Base-by-base conservation (phyloP, 2,329 filamentous ascomycete genomes). In the Lasiodiplodia gonubiensis region DNA sequence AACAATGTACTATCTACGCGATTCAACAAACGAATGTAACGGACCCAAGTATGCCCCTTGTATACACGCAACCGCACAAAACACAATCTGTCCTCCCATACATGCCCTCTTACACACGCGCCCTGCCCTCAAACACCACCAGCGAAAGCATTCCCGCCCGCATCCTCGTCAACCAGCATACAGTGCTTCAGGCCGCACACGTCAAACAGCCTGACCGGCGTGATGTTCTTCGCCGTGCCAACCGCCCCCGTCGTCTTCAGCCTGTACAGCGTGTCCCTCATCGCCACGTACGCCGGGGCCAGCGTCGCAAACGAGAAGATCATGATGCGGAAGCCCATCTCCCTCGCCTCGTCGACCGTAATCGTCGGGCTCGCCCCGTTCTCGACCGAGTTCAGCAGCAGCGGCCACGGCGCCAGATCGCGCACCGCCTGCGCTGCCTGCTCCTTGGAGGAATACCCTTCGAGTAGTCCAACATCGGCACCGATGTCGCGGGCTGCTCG, bases 401-500 rank as follows among this genome's bases (percentile, higher is more conserved):
- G 79, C 2, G 82, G 70, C 79, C 86, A 80, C 71, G 83, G 82
- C 1, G 81, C 80, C 2, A 88, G 75, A 10, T 83, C 81, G 25
- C 78, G 71, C n/a, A 84, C 82, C 0, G 82, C 80, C 60, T 78
- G 74, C 21, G 77, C 74, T 0, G 83, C 85, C 71, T 89, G 80
- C 48, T 86, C 85, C 16, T 80, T 79, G 1, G 78, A 81, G 2
- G 78, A 80, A 67, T 89, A 81, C 4, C 86, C 88, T 71, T 90
- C 88, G 3, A 89, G 81, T 67, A 90, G 86, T 0, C 82, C 84
- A 1, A 85, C 84, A 71, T 90, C 88, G 1, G 87, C 88, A 27
- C 88, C 87, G 14, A 82, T 83, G 2, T 80, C 80, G 0, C 83
- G 77, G 0, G 88, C 88, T 1, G 77, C 80, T 67, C 78, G 78